Conservation (phyloP, 768 basidiomycete species). For the Sistotremastrum niveocremeum region DNA sequence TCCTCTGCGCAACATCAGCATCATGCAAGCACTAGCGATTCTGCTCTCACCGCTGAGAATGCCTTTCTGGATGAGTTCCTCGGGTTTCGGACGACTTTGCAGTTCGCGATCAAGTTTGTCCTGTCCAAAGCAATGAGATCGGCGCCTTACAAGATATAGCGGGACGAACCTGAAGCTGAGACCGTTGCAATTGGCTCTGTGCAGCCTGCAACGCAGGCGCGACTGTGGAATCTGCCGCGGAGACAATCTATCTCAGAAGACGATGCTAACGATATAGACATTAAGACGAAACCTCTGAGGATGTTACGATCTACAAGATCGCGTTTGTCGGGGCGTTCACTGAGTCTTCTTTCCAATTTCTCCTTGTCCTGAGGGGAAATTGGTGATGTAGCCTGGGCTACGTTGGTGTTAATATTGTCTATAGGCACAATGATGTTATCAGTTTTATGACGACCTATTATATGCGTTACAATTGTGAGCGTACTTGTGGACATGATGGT, state of each 20-base stretch:
- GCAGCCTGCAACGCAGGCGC: constrained; percentile 48
- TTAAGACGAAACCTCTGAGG: constrained; percentile 37
- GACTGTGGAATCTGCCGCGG: constrained; percentile 42
- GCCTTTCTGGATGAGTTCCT: constrained; percentile 51
- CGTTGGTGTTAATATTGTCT: too few relatives aligned
- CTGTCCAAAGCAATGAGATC: constrained; percentile 18
- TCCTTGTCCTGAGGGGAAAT: constrained; percentile 1
- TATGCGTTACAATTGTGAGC: too few relatives aligned
- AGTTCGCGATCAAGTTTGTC: constrained; percentile 52
- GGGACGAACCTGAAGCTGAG: constrained; percentile 44
- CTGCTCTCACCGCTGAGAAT: constrained; percentile 27
- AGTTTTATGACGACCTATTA: too few relatives aligned
- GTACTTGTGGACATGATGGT: too few relatives aligned
- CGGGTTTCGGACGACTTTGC: constrained; percentile 41
- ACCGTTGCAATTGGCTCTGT: constrained; percentile 42
- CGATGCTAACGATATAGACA: not conserved
- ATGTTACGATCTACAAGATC: constrained; percentile 58
- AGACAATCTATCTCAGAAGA: not conserved
- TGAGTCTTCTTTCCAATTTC: constrained; percentile 41
- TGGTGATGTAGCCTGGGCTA: too few relatives aligned
- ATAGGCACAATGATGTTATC: too few relatives aligned
- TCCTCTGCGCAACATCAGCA: constrained; percentile 1
- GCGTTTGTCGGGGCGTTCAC: constrained; percentile 40
- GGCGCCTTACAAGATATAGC: not conserved
- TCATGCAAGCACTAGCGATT: not conserved